phyloP scores from a whole-genome alignment of 768 basidiomycete species.

The Termitomyces heimii region DNA sequence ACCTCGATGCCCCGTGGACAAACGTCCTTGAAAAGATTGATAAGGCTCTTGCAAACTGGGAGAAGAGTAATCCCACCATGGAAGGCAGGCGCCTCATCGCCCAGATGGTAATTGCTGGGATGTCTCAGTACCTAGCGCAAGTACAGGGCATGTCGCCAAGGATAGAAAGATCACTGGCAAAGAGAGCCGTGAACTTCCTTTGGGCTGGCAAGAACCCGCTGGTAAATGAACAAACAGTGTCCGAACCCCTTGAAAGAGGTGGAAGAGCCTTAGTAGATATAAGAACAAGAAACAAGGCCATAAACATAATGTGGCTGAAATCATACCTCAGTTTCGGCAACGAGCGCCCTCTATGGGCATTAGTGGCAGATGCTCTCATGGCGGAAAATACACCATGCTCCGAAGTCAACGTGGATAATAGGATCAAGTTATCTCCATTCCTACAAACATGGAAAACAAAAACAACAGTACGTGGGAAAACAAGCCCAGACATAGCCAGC shows the following conservation, averaged over 20 bases:
- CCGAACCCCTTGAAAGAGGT: background rate
- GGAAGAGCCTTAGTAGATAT: background rate
- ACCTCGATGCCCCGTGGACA: background rate
- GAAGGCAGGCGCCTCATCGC: no score
- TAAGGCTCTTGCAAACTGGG: background rate
- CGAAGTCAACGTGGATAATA: background rate
- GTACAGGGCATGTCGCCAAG: background rate
- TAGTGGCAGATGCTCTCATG: background rate
- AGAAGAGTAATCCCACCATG: no score
- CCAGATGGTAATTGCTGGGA: background rate
- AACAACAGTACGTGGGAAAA: background rate
- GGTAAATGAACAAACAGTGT: no score
- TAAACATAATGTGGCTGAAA: background rate
- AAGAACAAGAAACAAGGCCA: background rate
- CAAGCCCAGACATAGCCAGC: background rate
- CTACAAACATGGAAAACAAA: background rate
- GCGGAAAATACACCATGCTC: background rate
- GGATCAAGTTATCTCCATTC: background rate
- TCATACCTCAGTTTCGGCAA: background rate
- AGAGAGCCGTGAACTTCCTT: background rate
- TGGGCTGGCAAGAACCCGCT: background rate
- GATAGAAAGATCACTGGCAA: background rate
- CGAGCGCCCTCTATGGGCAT: background rate
- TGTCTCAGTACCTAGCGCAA: background rate
- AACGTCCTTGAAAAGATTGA: background rate